These are phyloP conservation scores for Fusarium pilosicola DNA, from an alignment of 2,329 filamentous ascomycete genomes.

Conservation along the genomic window DNA sequence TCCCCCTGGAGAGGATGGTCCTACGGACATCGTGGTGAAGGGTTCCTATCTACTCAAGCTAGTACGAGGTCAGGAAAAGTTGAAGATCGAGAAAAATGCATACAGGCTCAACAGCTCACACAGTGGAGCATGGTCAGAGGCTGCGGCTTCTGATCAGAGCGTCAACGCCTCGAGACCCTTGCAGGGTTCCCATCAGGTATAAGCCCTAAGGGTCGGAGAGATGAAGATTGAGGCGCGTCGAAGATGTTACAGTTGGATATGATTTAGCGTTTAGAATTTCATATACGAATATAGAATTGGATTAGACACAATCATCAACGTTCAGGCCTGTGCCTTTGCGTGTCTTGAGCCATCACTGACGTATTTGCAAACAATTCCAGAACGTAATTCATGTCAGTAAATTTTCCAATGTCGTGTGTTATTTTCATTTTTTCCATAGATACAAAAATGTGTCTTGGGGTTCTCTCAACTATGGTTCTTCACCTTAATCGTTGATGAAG, in stretches of 20 bases:
- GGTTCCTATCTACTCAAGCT: slow-evolving; percentile 46
- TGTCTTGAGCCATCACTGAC: neutral
- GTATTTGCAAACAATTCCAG: neutral
- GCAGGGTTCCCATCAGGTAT: slow-evolving; percentile 13
- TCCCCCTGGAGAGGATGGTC: slow-evolving; percentile 40
- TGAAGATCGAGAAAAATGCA: slow-evolving; percentile 22
- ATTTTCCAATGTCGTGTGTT: neutral
- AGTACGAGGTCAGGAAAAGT: slow-evolving; percentile 29
- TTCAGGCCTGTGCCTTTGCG: neutral
- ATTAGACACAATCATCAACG: neutral
- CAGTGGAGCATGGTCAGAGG: slow-evolving; percentile 7
- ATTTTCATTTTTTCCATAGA: neutral
- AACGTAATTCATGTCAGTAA: neutral
- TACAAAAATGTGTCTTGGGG: neutral
- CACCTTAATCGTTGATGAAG: neutral
- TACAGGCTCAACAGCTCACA: slow-evolving; percentile 30
- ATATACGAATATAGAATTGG: slow-evolving; percentile 3
- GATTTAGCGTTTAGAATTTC: neutral
- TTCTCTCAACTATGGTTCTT: neutral
- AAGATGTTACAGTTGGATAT: neutral
- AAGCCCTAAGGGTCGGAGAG: neutral
- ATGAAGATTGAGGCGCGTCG: neutral
- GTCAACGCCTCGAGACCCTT: slow-evolving; percentile 1
- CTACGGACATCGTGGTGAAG: slow-evolving; percentile 43
- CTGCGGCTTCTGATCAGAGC: neutral